Conservation (phyloP, 2,329 filamentous ascomycete genomes). For the Arthroderma sp. region DNA sequence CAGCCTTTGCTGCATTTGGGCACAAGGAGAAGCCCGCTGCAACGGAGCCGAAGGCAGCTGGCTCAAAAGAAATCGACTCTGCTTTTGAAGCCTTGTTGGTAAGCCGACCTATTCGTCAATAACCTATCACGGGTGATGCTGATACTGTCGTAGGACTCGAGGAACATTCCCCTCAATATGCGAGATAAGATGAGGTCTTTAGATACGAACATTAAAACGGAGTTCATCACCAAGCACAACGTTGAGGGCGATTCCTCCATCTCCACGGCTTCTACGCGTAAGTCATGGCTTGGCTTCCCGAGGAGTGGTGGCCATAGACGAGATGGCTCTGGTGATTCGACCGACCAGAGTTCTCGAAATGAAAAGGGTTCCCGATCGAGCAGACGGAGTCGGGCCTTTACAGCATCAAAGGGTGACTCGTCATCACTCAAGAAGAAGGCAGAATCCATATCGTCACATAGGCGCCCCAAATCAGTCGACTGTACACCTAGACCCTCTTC, state of each 20-base stretch:
- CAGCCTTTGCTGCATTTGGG: slow-evolving; percentile 50
- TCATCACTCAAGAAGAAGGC: slow-evolving; percentile 65
- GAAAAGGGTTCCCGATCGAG: slow-evolving; percentile 32
- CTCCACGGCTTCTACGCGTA: slow-evolving; percentile 7
- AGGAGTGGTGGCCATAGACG: slow-evolving; percentile 24
- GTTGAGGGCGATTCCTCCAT: slow-evolving; percentile 43
- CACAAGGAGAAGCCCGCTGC: slow-evolving; percentile 37
- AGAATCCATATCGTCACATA: slow-evolving; percentile 50
- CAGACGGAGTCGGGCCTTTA: slow-evolving; percentile 64
- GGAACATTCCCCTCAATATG: slow-evolving; percentile 89
- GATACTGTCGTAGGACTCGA: slow-evolving; percentile 51
- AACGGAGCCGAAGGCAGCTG: slow-evolving; percentile 30
- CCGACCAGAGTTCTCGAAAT: slow-evolving; percentile 25
- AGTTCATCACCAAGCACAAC: slow-evolving; percentile 72
- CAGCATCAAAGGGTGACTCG: slow-evolving; percentile 54
- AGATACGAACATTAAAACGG: slow-evolving; percentile 80
- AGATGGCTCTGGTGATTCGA: slow-evolving; percentile 26
- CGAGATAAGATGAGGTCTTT: slow-evolving; percentile 88
- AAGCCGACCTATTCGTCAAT: slow-evolving; percentile 29
- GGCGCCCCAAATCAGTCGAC: slow-evolving; percentile 60
- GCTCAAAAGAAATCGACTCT: slow-evolving; percentile 45
- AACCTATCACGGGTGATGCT: slow-evolving; percentile 14
- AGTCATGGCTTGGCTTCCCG: slow-evolving; percentile 10
- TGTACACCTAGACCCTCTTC: slow-evolving; percentile 51
- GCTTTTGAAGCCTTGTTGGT: slow-evolving; percentile 51